Percentiles rank a stretch among this genome's conserved stretches.
These are phyloP conservation scores for Dendrocalamus sinicus DNA, from an alignment of 176 grass and related monocot species.

Conservation along the genomic window DNA sequence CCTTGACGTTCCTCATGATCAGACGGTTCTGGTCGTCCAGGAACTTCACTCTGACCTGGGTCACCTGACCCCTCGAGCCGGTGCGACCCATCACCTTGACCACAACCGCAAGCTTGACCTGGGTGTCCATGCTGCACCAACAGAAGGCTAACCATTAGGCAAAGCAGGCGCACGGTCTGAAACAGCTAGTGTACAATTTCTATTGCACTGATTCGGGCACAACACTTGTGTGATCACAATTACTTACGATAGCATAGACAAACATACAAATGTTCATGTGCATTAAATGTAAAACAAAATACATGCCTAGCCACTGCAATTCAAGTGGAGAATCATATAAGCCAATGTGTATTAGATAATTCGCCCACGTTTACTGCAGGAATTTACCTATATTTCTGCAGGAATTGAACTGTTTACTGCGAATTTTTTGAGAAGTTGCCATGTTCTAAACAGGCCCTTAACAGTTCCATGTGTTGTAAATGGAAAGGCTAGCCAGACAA, in stretches of 20 bases:
- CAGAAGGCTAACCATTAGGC: not conserved
- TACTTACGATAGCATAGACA: not conserved
- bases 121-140: conserved; percentile 61
- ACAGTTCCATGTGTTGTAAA: not conserved
- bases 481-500: not conserved
- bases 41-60: conserved; percentile 79
- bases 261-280: not conserved
- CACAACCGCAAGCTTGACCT: conserved; percentile 74
- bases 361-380: too few relatives aligned
- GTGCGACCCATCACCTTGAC: conserved; percentile 83
- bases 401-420: not conserved
- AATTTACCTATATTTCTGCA: too few relatives aligned
- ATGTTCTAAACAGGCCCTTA: not conserved
- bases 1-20: conserved; percentile 84
- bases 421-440: not conserved
- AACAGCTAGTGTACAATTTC: not conserved
- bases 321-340: not conserved
- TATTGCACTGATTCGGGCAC: not conserved
- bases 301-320: not conserved
- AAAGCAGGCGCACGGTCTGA: not conserved
- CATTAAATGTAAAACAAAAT: not conserved
- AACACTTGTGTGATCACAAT: not conserved
- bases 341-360: not conserved
- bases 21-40: conserved; percentile 79
- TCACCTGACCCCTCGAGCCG: conserved; percentile 76